Evolutionary conservation across 257 asterid species (phyloP).

Genomic region (Haberlea rhodopensis): DNA sequence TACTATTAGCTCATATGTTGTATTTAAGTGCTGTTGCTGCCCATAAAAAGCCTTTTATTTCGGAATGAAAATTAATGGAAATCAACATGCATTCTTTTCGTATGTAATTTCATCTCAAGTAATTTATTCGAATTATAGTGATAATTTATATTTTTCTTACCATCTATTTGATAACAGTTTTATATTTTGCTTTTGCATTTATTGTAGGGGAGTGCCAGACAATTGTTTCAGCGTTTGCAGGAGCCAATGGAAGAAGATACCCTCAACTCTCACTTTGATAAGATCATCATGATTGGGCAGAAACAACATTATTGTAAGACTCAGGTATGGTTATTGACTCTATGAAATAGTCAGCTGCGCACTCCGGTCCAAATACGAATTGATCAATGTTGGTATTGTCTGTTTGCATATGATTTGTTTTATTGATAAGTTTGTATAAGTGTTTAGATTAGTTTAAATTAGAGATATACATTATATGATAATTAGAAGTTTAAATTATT

Average conservation of each 20-base stretch:
- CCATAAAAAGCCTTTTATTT: too few species aligned
- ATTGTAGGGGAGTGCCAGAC: constrained; percentile 93
- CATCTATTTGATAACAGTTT: constrained; percentile 12
- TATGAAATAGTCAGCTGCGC: constrained; percentile 19
- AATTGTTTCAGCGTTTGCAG: constrained; percentile 86
- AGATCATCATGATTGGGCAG: constrained; percentile 66
- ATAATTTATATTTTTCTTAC: constrained; percentile 14
- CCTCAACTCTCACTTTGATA: constrained; percentile 87
- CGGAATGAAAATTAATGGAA: too few species aligned
- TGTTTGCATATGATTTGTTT: not conserved
- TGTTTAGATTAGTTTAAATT: constrained; percentile 3
- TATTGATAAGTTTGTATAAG: not conserved
- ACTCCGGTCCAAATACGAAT: constrained; percentile 15
- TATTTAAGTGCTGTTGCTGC: too few species aligned
- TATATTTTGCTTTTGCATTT: constrained; percentile 29
- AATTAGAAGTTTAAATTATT: too few species aligned
- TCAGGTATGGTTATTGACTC: constrained; percentile 51
- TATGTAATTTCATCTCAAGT: constrained; percentile 12
- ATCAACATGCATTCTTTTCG: not conserved
- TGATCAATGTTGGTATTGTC: not conserved
- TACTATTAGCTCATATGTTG: too few species aligned
- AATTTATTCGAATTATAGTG: not conserved
- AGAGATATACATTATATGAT: too few species aligned
- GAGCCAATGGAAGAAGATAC: constrained; percentile 98
- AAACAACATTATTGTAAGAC: constrained; percentile 53